Base-by-base conservation (phyloP, 495 filamentous ascomycete species). In the Eremomyces bilateralis region DNA sequence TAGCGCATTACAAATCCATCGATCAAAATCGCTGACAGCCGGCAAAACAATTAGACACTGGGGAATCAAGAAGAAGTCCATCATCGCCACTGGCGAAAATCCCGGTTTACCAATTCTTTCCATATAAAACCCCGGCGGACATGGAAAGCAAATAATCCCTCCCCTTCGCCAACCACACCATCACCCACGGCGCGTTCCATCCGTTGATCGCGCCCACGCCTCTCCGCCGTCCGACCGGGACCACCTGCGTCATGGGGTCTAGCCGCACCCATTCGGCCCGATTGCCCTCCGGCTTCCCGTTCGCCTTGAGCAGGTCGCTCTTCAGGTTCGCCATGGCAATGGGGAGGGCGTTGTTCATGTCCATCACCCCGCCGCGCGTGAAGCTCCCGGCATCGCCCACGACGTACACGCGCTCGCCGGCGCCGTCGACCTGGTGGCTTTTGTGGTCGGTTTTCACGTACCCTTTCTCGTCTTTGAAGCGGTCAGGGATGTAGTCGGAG, bases 131-230 rank as follows among this genome's bases (percentile, higher is more conserved):
- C n/a, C 37, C 35, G 5, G 42, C 48, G 20, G 59, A 62, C 24
- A 61, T 64, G 50, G 61, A 59, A 18, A 64, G 28, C 57, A 66
- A 64, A 40, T 73, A 75, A 46, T 74, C 65, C 38, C 65, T 50
- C 19, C 69, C 71, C 48, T 76, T 76, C 37, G 72, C 55, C 48
- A 63, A 40, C 60, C 64, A 69, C 4, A 75, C 62, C 30, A 66
- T 35, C 19, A 60, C 61, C 21, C 67, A 62, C 0, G 70, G 70
- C 35, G 73, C 3, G 29, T 43, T 40, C 33, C 42, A 68, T 0
- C 69, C 69, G 46, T 61, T 60, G 1, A 58, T 56, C 1, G 63
- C 62, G 1, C 69, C 71, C 21, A 75, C 65, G 10, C 66, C 67
- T 31, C 57, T 60, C 22, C 46, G 56, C 24, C 42, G 46, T 0